Percentiles rank a stretch among this genome's conserved stretches.
Evolutionary conservation across 441 rosid species (phyloP).

Genomic region (Populus trichocarpa): DNA sequence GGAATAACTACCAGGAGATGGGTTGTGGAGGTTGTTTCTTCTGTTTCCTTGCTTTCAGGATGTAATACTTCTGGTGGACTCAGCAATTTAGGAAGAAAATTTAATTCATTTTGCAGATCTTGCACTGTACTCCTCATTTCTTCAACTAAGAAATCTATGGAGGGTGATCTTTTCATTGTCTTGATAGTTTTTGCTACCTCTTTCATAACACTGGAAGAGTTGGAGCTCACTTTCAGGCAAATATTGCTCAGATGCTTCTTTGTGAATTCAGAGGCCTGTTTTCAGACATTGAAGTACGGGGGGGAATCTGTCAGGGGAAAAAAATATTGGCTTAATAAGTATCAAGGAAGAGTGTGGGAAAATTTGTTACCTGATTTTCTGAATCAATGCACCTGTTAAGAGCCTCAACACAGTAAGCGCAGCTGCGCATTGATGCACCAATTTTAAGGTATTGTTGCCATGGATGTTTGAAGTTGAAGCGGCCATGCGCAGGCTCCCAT

Average conservation of each 20-base stretch:
- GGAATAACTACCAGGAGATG: slow-evolving; percentile 35
- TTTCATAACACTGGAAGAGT: slow-evolving; percentile 29
- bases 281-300: neutral
- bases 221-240: slow-evolving; percentile 34
- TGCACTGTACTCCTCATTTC: slow-evolving; percentile 35
- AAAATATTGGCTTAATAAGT: neutral
- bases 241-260: slow-evolving; percentile 32
- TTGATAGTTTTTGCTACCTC: slow-evolving; percentile 32
- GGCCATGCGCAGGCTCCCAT: slow-evolving; percentile 88
- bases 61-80: slow-evolving; percentile 11
- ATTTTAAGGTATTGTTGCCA: slow-evolving; percentile 64
- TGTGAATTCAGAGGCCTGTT: slow-evolving; percentile 33
- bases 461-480: slow-evolving; percentile 67
- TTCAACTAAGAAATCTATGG: slow-evolving; percentile 25
- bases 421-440: slow-evolving; percentile 40
- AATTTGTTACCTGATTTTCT: slow-evolving; percentile 37
- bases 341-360: neutral
- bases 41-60: slow-evolving; percentile 11
- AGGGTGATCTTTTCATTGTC: slow-evolving; percentile 35
- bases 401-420: slow-evolving; percentile 51
- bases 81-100: slow-evolving; percentile 23
- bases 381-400: slow-evolving; percentile 44
- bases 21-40: slow-evolving; percentile 1
- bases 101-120: slow-evolving; percentile 35
- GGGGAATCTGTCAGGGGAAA: neutral